Evolutionary conservation across 2,329 filamentous ascomycete genomes (phyloP), one percentile per base, ranked within the genome.

Genomic region (Samsoniella hepiali): DNA sequence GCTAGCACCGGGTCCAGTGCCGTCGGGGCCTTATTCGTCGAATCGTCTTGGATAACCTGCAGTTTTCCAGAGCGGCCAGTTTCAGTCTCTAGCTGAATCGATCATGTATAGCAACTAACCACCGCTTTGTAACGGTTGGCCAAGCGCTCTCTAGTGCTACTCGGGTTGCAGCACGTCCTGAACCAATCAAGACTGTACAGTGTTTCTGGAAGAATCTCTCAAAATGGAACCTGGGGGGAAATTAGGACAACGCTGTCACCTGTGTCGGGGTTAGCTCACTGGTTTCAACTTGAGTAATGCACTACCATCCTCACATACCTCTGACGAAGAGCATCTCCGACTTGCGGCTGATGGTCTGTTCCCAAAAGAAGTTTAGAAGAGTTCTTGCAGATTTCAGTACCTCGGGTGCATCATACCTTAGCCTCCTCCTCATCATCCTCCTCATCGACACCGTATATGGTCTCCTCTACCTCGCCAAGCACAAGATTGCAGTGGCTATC

Each of bases 401-500:
- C 2, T 47, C 7, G 2, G 5, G n/a, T 22, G 51, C 13, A 9
- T 45, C 81, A 69, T 74, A 93, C 91, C 82, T 88, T 91, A 71
- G 92, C 82, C 34, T 86, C 86, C 64, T 94, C 89, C 64, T 90
- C 88, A 29, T 92, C 90, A 17, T 96, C 91, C 15, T 93, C 90
- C 65, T 97, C 93, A 65, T 97, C 93, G 5, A 96, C 88, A 40
- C 94, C 83, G 74, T 97, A 99, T 69, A 99, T 93, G 7, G 94
- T 98, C 82, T 99, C 95, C 74, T 97, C 93, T 5, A 98, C 95
- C 68, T 99, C 95, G 62, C 95, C 94, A 6, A 99, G 84, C 6
- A 99, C 92, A 51, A 99, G 79, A 73, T 99, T 99, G 84, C 96
- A 99, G 77, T 99, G 95, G 72, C 92, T 97, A 75, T 99, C 95